Evolutionary conservation across 2,329 filamentous ascomycete species (phyloP).

Genomic region (Emmonsia crescens): DNA sequence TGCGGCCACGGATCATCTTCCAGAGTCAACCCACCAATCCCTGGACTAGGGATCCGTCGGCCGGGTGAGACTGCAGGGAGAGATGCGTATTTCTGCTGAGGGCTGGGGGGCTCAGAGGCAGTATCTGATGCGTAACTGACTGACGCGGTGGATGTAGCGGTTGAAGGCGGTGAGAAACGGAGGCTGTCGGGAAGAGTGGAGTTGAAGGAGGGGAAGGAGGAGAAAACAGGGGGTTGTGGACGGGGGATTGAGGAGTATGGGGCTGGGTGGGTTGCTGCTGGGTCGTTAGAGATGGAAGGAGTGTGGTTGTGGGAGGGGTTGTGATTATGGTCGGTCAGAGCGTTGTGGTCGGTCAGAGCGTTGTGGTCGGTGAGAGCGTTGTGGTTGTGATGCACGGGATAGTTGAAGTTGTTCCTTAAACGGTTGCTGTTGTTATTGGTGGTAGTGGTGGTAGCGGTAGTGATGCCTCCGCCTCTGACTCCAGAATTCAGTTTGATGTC

Average conservation of each 20-base stretch:
- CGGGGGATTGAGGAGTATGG: constrained; percentile 7
- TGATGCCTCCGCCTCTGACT: neutral
- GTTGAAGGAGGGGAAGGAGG: constrained; percentile 11
- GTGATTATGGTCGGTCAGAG: neutral
- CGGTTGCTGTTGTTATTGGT: neutral
- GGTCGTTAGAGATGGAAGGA: neutral
- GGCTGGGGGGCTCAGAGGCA: constrained; percentile 11
- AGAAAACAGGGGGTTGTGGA: neutral
- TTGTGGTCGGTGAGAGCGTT: neutral
- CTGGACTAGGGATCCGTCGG: constrained; percentile 7
- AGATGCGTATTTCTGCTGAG: constrained; percentile 6
- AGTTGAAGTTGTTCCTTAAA: neutral
- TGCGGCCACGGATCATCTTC: constrained; percentile 1
- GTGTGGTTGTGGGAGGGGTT: neutral
- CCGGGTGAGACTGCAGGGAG: neutral
- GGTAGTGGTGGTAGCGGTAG: neutral
- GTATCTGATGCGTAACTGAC: constrained; percentile 13
- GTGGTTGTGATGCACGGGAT: neutral
- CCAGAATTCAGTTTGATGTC: neutral
- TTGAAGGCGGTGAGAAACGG: constrained; percentile 9
- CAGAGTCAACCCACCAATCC: constrained; percentile 10
- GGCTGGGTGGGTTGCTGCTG: constrained; percentile 7
- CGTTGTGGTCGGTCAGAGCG: neutral
- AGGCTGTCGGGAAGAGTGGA: constrained; percentile 10
- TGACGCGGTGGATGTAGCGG: constrained; percentile 9